phyloP scores from a whole-genome alignment of 257 asterid species.

The Solanum medicagineum region DNA sequence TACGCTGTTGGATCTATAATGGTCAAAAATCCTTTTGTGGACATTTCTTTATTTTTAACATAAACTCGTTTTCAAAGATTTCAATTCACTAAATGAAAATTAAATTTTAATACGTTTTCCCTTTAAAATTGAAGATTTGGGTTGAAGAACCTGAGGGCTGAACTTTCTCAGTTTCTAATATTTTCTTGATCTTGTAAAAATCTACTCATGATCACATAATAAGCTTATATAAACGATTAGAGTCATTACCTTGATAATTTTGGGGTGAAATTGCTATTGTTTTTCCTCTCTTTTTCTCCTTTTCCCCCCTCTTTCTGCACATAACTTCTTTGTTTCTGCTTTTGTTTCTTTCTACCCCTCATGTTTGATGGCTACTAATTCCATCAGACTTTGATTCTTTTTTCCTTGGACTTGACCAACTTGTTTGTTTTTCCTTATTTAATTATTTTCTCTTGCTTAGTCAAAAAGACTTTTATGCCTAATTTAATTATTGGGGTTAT shows the following conservation, averaged over 20 bases:
- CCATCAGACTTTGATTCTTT: neutral
- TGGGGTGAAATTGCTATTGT: neutral
- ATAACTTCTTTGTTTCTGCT: neutral
- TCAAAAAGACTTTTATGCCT: neutral
- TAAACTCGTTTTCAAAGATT: no score
- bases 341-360: neutral
- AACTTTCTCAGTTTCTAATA: neutral
- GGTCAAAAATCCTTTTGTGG: no score
- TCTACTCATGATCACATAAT: neutral
- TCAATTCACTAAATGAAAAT: no score
- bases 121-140: neutral
- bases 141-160: neutral
- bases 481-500: neutral
- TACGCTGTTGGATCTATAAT: no score
- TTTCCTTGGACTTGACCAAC: neutral
- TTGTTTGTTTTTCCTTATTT: neutral
- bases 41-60: no score
- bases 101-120: neutral
- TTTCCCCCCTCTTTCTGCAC: neutral
- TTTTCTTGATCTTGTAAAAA: no score
- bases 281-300: neutral
- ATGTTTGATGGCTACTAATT: neutral
- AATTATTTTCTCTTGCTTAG: neutral
- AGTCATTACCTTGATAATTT: neutral
- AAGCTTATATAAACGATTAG: neutral